Conservation (phyloP, 2,329 filamentous ascomycete genomes). For the Paraconiothyrium brasiliense region DNA sequence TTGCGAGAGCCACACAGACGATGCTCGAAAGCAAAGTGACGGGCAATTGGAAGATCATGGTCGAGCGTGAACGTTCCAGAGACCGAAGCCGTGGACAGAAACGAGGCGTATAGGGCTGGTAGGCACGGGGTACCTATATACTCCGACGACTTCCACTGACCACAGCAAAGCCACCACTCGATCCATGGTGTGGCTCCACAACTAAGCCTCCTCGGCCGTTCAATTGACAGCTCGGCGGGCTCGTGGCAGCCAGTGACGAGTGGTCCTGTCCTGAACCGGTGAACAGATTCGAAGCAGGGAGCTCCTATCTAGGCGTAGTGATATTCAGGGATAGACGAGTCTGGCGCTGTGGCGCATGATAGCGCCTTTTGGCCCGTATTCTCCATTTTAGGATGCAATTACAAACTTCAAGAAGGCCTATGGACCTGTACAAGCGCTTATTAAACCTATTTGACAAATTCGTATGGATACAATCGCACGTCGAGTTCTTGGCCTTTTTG, state of each 20-base stretch:
- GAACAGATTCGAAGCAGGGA: slow-evolving; percentile 5
- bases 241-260: slow-evolving; percentile 1
- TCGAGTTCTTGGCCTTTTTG: too few relatives aligned
- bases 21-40: slow-evolving; percentile 24
- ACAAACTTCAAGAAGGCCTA: neutral
- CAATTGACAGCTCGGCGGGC: neutral
- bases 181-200: neutral
- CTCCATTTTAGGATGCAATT: neutral
- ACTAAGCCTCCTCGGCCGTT: slow-evolving; percentile 3
- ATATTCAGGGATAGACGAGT: slow-evolving; percentile 8
- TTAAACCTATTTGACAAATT: neutral
- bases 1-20: slow-evolving; percentile 24
- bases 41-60: slow-evolving; percentile 29
- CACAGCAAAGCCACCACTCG: slow-evolving; percentile 13
- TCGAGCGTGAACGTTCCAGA: neutral
- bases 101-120: neutral
- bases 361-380: slow-evolving; percentile 6
- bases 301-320: slow-evolving; percentile 3
- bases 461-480: neutral
- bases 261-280: neutral
- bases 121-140: slow-evolving; percentile 1
- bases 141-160: neutral
- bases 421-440: neutral
- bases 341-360: slow-evolving; percentile 1
- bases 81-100: neutral